Evolutionary conservation across 2,329 filamentous ascomycete genomes (phyloP).

Genomic region (Aspergillus aculeatus): DNA sequence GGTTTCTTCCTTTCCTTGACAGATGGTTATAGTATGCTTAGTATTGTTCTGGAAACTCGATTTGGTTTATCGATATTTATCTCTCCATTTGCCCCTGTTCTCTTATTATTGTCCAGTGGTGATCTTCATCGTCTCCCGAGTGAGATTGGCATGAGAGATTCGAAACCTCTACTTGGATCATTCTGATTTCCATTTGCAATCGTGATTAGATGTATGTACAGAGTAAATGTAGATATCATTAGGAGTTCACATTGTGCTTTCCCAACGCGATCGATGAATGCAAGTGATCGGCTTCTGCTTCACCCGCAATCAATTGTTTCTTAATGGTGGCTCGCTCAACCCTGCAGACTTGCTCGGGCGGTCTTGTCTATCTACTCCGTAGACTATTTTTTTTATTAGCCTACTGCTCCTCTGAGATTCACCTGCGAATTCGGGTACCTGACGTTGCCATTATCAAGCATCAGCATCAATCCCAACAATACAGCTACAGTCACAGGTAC

Average conservation of each 20-base stretch:
- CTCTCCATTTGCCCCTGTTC: neutral
- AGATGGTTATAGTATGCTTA: too few relatives aligned
- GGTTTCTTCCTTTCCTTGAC: neutral
- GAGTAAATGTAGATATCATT: neutral
- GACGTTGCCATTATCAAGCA: neutral
- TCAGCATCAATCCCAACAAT: neutral
- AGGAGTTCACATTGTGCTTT: slow-evolving; percentile 9
- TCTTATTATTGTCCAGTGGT: neutral
- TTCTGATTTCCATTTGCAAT: neutral
- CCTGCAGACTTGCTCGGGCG: slow-evolving; percentile 6
- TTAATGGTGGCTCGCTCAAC: slow-evolving; percentile 12
- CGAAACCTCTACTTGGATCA: neutral
- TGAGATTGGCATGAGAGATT: neutral
- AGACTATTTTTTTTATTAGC: too few relatives aligned
- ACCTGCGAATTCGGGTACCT: too few relatives aligned
- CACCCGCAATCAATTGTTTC: neutral
- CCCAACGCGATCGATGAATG: slow-evolving; percentile 11
- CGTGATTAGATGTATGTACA: neutral
- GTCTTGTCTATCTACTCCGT: too few relatives aligned
- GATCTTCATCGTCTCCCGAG: neutral
- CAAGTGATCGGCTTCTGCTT: slow-evolving; percentile 1
- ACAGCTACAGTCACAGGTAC: neutral
- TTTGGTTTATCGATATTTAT: neutral
- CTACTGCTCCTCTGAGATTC: neutral
- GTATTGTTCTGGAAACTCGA: neutral